Conservation (phyloP, 177 flowering plant genomes). For the Vitis hybrid region DNA sequence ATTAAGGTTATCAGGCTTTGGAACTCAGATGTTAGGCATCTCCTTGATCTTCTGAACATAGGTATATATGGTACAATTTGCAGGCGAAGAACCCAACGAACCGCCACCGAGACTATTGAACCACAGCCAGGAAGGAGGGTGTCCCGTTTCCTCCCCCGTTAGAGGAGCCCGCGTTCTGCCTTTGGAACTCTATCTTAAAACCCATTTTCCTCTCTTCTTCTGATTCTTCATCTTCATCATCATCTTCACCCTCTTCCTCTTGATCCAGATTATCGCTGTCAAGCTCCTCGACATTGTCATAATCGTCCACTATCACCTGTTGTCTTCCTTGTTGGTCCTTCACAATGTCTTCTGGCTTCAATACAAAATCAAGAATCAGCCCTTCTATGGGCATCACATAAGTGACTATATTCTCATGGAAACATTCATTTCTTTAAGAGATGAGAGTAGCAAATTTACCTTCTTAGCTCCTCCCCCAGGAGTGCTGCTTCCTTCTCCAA, state of each 20-base stretch:
- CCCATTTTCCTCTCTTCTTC: constrained; percentile 39
- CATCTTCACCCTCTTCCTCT: constrained; percentile 37
- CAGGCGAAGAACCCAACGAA: not conserved
- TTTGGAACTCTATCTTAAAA: constrained; percentile 52
- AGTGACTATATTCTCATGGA: not conserved
- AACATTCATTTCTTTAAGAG: not conserved
- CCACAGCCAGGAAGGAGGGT: constrained; percentile 54
- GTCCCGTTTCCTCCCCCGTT: constrained; percentile 44
- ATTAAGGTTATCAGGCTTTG: not conserved
- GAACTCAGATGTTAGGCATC: constrained; percentile 1
- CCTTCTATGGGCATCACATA: constrained; percentile 15
- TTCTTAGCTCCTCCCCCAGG: constrained; percentile 23
- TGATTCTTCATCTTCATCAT: constrained; percentile 25
- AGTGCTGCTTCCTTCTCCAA: constrained; percentile 28
- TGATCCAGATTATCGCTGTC: constrained; percentile 33
- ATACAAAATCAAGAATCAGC: constrained; percentile 46
- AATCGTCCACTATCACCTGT: constrained; percentile 21
- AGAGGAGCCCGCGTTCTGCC: constrained; percentile 29
- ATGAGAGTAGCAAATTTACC: constrained; percentile 28
- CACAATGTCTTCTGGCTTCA: constrained; percentile 87
- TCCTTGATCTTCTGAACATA: constrained; percentile 21
- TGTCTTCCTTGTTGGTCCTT: constrained; percentile 35
- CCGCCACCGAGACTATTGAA: constrained; percentile 26
- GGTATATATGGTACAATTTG: constrained; percentile 45
- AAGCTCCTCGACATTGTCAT: constrained; percentile 31